Base-by-base conservation (phyloP, 1,139 yeast genomes). In the Pichia sp. region DNA sequence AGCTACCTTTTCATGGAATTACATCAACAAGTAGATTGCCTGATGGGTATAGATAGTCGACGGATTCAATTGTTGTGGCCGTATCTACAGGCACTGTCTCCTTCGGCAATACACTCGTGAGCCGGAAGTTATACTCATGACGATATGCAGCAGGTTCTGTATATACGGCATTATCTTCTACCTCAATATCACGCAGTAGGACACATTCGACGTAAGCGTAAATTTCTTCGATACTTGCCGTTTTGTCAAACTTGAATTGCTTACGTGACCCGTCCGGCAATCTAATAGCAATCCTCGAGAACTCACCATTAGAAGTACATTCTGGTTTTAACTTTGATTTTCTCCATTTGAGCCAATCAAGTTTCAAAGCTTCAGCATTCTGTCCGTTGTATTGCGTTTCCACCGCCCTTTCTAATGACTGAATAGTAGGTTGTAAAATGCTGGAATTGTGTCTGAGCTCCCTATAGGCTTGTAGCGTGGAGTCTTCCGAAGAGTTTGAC, bases 201-300 rank as follows among this genome's bases (percentile, higher is more conserved):
- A 52, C 41, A 30, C 69, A 63, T 48, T 78, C 86, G 7, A 76
- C 75, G 49, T 59, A 77, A 3, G 74, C 72, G 50, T 75, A 81
- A 5, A 81, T 59, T 44, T 78, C 85, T 38, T 70, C 76, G 3
- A 78, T 53, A 0, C 61, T 50, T 29, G 59, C 54, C 14, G 59
- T 53, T n/a, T 70, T 65, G 15, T 72, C 67, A 46, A 80, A 75
- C 33, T 59, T 60, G 23, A 69, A 56, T 0, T 73, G 66, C 1
- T 67, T 48, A 45, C 86, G 60, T 26, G 59, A 59, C 3, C 83
- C 82, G 44, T 64, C 57, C 2, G 65, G 64, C 27, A 77, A 47
- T 47, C 79, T 68, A n/a, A 81, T 67, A 1, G 84, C 87, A 6
- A 81, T 60, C 31, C 69, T 64, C 4, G 84, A 74, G 29, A 44